These are phyloP conservation scores for Lactarius hengduanensis DNA, from an alignment of 768 basidiomycete genomes.

Conservation along the genomic window DNA sequence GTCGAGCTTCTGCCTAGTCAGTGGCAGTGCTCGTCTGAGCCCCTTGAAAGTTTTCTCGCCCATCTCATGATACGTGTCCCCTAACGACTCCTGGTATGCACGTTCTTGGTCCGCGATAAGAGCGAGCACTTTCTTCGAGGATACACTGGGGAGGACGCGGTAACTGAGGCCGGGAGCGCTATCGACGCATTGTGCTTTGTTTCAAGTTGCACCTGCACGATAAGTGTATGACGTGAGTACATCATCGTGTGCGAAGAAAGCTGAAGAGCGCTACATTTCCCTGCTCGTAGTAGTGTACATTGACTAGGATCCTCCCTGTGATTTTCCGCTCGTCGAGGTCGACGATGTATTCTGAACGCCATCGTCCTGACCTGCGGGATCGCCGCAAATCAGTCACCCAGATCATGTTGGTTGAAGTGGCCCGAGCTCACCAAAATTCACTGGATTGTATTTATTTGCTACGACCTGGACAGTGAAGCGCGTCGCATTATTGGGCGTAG, in stretches of 20 bases:
- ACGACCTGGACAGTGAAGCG: constrained; percentile 77
- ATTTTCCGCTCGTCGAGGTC: constrained; percentile 64
- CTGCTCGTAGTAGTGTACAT: constrained; percentile 97
- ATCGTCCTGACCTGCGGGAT: constrained; percentile 79
- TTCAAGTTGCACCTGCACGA: constrained; percentile 78
- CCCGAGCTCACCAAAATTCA: constrained; percentile 78
- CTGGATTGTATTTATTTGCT: constrained; percentile 94
- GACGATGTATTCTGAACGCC: constrained; percentile 85
- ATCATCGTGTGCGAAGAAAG: not conserved
- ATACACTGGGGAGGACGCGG: constrained; percentile 48
- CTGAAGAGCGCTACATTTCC: constrained; percentile 65
- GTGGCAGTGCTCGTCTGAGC: constrained; percentile 82
- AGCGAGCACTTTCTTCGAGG: constrained; percentile 73
- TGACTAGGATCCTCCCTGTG: constrained; percentile 70
- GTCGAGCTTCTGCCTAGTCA: constrained; percentile 91
- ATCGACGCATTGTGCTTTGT: constrained; percentile 70
- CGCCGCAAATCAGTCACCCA: not conserved
- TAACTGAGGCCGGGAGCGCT: constrained; percentile 56
- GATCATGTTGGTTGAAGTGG: not conserved
- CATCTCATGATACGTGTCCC: constrained; percentile 84
- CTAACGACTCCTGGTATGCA: constrained; percentile 75
- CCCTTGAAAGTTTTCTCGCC: constrained; percentile 93
- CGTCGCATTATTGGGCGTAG: constrained; percentile 44
- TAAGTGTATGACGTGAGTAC: not conserved
- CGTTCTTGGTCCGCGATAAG: constrained; percentile 79